These are phyloP conservation scores for Solanum hybrid DNA, from an alignment of 305 asterid species.

Conservation along the genomic window DNA sequence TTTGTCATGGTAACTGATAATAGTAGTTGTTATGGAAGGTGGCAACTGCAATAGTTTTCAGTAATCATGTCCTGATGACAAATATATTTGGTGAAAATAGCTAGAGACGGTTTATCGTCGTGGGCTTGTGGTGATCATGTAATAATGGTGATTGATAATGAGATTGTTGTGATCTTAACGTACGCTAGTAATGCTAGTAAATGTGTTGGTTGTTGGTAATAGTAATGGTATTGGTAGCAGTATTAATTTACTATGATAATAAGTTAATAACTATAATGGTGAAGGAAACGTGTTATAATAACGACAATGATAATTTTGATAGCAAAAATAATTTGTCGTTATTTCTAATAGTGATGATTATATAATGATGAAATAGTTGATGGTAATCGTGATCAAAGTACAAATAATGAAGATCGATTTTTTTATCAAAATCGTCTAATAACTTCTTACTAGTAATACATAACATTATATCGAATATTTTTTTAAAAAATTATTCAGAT, in stretches of 20 bases:
- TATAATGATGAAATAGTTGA: not conserved
- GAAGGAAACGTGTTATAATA: not conserved
- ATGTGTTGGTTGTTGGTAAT: not conserved
- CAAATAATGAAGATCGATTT: not conserved
- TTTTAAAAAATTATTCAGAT: not conserved
- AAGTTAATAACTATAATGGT: not conserved
- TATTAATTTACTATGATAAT: not conserved
- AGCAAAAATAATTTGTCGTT: not conserved
- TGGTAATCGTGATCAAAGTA: not conserved
- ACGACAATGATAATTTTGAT: not conserved
- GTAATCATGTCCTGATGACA: not conserved
- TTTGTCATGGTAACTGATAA: not conserved
- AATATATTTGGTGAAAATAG: not conserved
- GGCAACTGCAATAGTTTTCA: not conserved
- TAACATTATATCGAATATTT: not conserved
- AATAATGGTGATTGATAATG: not conserved
- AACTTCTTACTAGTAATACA: not conserved
- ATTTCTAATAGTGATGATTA: not conserved
- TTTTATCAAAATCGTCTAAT: not conserved
- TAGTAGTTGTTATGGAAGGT: not conserved
- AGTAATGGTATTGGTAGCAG: not conserved
- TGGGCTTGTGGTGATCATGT: no score
- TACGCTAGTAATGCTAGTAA: accelerated
- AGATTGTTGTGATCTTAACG: not conserved
- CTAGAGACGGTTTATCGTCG: not conserved